Evolutionary conservation across 2,329 filamentous ascomycete genomes (phyloP), one percentile per base, ranked within the genome.

Genomic region (Colletotrichum sp.): DNA sequence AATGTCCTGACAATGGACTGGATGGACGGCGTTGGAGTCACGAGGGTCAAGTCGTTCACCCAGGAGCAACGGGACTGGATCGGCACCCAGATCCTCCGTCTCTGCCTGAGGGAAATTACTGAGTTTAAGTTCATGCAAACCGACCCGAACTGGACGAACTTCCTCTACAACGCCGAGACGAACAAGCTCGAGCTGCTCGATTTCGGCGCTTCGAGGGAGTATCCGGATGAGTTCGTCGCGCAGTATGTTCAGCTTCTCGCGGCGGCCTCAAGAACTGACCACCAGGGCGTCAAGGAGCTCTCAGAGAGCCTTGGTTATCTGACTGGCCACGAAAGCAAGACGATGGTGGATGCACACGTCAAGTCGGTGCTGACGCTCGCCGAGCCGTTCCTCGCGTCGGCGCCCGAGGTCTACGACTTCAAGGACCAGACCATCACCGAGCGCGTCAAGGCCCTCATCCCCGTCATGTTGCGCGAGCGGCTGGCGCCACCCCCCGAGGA

Each of bases 51-150:
- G 58, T 89, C 89, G 18, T 92, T 98, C 72, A 92, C 90, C 0
- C 96, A 98, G 81, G 88, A 91, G 65, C 95, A 98, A 83, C 92
- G 93, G 74, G 95, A 99, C 86, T 98, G 96, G 95, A 98, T 99
- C 79, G 97, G 97, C 67, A 97, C 95, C 1, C 94, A 98, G 79
- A 94, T 98, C 77, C 90, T 98, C 66, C 94, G 95, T 6, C 92
- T 99, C 13, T 98, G 95, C 81, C 89, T 98, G 51, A 93, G 96
- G 72, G 97, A 98, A 85, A 96, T 98, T 78, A 93, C 93, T 76
- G 95, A 98, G 83, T 98, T 98, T 90, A 92, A 89, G 74, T 98
- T 98, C 86, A 99, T 99, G 97, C 97, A 99, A 85, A 99, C 97
- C 7, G 97, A 99, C 81, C 97, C 97, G 54, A 99, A 99, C 87